Evolutionary conservation across 495 filamentous ascomycete species (phyloP), one percentile per base, ranked within the genome.

Genomic region (Glonium stellatum): DNA sequence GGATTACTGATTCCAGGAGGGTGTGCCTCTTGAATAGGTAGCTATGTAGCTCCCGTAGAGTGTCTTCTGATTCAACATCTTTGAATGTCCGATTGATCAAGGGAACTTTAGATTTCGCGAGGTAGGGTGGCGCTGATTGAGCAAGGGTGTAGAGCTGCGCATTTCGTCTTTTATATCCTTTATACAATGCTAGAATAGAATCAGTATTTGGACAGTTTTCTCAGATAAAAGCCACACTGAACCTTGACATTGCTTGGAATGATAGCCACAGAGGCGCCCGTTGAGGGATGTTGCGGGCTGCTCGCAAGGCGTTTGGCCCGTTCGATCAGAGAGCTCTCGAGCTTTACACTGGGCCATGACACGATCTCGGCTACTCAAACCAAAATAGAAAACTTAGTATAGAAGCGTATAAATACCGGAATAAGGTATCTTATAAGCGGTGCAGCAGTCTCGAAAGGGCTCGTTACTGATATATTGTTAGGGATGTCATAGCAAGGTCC

Each of bases 1-100:
- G 65, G 54, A 81, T 79, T 13, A 80, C 80, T 57, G 77, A 72
- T 19, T 76, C 73, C 1, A 81, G 65, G 3, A 83, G 66, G 37
- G 73, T 73, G 60, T 77, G 73, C 42, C 73, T 73, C 54, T 69
- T 53, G 42, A 74, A 75, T 0, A 81, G 66, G 58, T 78, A 72
- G 5, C 59, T 56, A 61, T 81, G 73, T 35, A 82, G 59, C 48
- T 79, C 70, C 6, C 68, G 62, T 19, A 80, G 66, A 9, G 69
- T 60, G 1, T 57, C 57, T 57, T 79, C 70, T 15, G 70, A 68
- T 4, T 68, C 49, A 39, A 80, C 59, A 51, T 66, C 66, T 19
- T 70, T 53, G 54, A 80, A 82, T 0, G 64, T 67, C 55, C 78
- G 72, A 57, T 74, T 76, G 21, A 71, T 69, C 15, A 82, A 69